These are phyloP conservation scores for Thielaviopsis punctulata DNA, from an alignment of 2,329 filamentous ascomycete genomes.

Conservation along the genomic window DNA sequence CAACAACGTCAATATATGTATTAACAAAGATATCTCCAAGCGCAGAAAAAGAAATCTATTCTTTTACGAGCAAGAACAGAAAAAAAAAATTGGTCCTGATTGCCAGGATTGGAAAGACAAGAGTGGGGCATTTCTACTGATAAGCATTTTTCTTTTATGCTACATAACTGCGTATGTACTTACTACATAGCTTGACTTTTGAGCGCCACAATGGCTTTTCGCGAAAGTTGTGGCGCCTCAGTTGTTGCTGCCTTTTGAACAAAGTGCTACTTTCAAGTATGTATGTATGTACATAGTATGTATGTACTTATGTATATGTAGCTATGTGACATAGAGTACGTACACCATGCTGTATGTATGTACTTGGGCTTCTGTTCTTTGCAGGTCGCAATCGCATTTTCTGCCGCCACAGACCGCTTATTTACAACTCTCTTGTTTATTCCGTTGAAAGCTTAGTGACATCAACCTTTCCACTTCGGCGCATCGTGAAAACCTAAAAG, in stretches of 20 bases:
- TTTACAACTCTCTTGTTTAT: background rate
- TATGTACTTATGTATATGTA: too few species aligned
- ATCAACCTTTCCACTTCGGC: background rate
- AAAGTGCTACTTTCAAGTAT: too few species aligned
- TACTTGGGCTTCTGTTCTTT: too few species aligned
- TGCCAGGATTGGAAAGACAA: constrained; percentile 9
- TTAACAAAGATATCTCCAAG: too few species aligned
- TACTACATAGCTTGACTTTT: too few species aligned
- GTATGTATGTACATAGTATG: too few species aligned
- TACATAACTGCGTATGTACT: too few species aligned
- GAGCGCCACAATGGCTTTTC: background rate
- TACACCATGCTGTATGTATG: too few species aligned
- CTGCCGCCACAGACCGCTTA: background rate
- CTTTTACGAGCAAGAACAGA: constrained; percentile 7
- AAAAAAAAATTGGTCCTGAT: constrained; percentile 16
- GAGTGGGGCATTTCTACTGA: constrained; percentile 8
- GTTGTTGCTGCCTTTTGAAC: too few species aligned
- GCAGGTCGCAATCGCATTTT: constrained; percentile 6
- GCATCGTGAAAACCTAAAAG: background rate
- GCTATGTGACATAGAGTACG: too few species aligned
- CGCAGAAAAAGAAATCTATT: background rate
- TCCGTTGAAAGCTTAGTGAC: constrained; percentile 5
- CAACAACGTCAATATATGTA: background rate
- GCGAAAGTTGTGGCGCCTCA: background rate
- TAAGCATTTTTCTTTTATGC: constrained; percentile 2